phyloP scores from a whole-genome alignment of 495 filamentous ascomycete genomes.

The Neurospora sp. region DNA sequence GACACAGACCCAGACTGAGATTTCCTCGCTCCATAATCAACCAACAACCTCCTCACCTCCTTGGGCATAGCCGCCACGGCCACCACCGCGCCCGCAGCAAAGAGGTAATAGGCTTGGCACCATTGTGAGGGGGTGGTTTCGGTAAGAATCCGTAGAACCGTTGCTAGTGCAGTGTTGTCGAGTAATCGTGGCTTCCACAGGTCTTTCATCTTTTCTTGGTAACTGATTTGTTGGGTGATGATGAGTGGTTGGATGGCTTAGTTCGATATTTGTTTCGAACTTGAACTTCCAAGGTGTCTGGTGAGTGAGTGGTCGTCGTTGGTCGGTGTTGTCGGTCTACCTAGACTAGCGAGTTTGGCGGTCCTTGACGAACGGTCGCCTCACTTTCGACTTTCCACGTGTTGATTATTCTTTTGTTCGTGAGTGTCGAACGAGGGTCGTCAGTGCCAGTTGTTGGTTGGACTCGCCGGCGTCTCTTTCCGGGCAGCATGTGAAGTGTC shows the following conservation, averaged over 20 bases:
- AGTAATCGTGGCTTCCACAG: neutral
- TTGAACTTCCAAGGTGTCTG: neutral
- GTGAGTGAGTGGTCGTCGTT: neutral
- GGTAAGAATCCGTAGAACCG: neutral
- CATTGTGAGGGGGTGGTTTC: conserved; percentile 22
- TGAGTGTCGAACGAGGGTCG: neutral
- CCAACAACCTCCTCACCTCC: conserved; percentile 29
- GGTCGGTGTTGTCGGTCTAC: neutral
- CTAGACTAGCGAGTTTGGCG: too few relatives aligned
- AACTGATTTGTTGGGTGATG: neutral
- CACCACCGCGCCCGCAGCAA: conserved; percentile 27
- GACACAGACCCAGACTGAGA: neutral
- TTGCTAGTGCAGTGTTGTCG: neutral
- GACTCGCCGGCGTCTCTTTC: neutral
- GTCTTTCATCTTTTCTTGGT: neutral
- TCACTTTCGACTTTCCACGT: neutral
- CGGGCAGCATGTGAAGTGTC: neutral
- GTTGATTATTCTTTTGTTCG: neutral
- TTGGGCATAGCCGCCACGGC: conserved; percentile 29
- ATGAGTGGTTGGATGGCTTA: neutral
- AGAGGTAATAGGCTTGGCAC: conserved; percentile 38
- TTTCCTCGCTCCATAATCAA: conserved; percentile 41
- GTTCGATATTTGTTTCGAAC: neutral
- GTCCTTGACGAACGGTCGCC: neutral
- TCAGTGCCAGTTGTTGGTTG: neutral